Evolutionary conservation across 1,284 basidiomycete species (phyloP), one percentile per base, ranked within the genome.

Genomic region (Heliocybe sulcata): DNA sequence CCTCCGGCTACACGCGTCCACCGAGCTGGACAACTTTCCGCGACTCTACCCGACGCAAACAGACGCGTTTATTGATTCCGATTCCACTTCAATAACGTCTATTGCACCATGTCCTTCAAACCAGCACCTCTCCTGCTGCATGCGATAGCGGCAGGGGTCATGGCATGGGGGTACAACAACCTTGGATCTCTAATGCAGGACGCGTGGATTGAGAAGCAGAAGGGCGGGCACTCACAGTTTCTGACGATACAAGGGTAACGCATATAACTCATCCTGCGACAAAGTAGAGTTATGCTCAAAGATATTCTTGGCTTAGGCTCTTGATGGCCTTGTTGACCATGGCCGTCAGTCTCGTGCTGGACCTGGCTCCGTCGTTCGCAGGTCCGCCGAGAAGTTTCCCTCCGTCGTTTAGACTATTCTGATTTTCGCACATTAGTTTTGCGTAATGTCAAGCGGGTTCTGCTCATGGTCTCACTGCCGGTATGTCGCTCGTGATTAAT

Each of bases 201-300:
- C 57, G 59, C 62, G 1, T 75, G 68, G 61, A 74, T 85, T 31
- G 55, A 60, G 2, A 58, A 59, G 1, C 80, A 81, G 62, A 80
- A 77, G 58, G 85, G 86, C 20, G 88, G 87, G 0, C 81, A 84
- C 59, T 76, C 77, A 50, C 84, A 85, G 64, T 92, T 80, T 64
- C 69, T 93, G 52, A 92, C 90, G 0, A 87, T 91, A 57, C 82
- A 88, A 69, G 87, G 86, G 88, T 86, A 60, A 38, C 75, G 35
- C 22, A 27, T 52, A 25, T 22, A 14, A 14, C 26, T 45, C 33
- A n/a, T 38, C 29, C 29, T 55, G 19, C 11, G 25, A 29, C 0
- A 8, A 47, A 47, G 31, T 6, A 16, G n/a, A n/a, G n/a, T 45
- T 26, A 35, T n/a, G 20, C 8, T 25, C 16, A 25, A 27, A 29